Evolutionary conservation across 495 filamentous ascomycete genomes (phyloP).

Genomic region (Aspergillus baeticus): DNA sequence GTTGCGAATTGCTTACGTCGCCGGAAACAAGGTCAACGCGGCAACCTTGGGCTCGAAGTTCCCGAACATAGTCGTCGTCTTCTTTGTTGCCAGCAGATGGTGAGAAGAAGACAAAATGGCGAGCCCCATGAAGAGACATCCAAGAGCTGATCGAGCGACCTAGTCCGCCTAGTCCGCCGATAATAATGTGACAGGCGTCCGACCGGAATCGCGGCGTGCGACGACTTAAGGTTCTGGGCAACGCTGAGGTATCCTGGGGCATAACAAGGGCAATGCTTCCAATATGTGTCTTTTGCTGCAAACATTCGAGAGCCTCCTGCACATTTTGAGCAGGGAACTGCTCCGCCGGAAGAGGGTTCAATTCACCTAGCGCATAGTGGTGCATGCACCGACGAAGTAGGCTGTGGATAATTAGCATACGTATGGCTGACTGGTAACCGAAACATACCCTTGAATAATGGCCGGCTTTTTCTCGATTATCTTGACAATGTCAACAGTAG

Average conservation of each 20-base stretch:
- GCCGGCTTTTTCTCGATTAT: background rate
- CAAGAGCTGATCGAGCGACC: conserved; percentile 1
- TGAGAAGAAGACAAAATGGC: conserved; percentile 5
- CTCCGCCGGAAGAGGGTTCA: background rate
- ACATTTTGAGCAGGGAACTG: background rate
- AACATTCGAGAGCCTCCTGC: background rate
- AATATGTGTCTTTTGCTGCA: background rate
- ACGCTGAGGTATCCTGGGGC: background rate
- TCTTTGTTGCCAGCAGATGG: background rate
- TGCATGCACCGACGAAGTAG: conserved; percentile 1
- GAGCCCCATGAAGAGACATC: conserved; percentile 5
- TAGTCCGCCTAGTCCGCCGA: conserved; percentile 9
- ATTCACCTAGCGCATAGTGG: conserved; percentile 1
- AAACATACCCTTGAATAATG: background rate
- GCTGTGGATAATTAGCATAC: background rate
- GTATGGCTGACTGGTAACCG: background rate
- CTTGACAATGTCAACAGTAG: conserved; percentile 11
- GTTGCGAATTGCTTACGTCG: background rate
- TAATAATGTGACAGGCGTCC: background rate
- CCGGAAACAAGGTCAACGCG: background rate
- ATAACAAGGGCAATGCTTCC: background rate
- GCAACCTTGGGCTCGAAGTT: conserved; percentile 3
- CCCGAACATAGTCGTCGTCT: background rate
- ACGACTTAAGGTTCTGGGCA: background rate
- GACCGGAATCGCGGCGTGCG: background rate